Base-by-base conservation (phyloP, 495 filamentous ascomycete species). In the Parachaetomium inaequale region DNA sequence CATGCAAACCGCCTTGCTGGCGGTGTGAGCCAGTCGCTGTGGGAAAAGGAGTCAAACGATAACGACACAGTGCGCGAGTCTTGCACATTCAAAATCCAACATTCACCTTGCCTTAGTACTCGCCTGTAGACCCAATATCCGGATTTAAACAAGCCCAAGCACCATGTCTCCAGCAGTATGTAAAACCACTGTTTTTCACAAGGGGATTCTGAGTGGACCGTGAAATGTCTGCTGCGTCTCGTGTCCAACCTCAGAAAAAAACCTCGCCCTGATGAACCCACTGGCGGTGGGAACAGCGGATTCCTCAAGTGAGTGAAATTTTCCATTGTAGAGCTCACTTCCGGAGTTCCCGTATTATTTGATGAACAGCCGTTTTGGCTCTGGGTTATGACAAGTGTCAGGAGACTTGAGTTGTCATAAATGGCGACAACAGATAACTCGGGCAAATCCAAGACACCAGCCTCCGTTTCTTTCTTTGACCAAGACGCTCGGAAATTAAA, bases 161-260 rank as follows among this genome's bases (percentile, higher is more conserved):
- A 15, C 36, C 4, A 40, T 5, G 36, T 40, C 17, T 5, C 17
- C 14, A 17, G 12, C 10, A 17, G 3, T 10, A 40, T 40, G 14
- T 40, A 3, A 12, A 40, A 15, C 17, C 36, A 17, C 3, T 15
- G 17, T 17, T 5, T 0, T 15, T 40, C 12, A 40, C 36, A 40
- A 17, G 12, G 1, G 1, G 14, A 2, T 40, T 40, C 6, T 40
- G 36, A 40, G 36, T 40, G 36, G 14, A 40, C 12, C 1, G n/a
- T 40, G 36, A 40, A 17, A 40, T 15, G 14, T 46, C 19, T 31
- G 28, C 34, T 53, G 2, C 28, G 6, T 28, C 47, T 60, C 58
- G 58, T 60, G 21, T 17, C 58, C 58, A 43, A 53, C 57, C 58
- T 29, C n/a, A 3, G 4, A 60, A 60, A 60, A 60, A 31, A 28